Evolutionary conservation across 2,329 filamentous ascomycete genomes (phyloP).

Genomic region (Emericellopsis cladophorae): DNA sequence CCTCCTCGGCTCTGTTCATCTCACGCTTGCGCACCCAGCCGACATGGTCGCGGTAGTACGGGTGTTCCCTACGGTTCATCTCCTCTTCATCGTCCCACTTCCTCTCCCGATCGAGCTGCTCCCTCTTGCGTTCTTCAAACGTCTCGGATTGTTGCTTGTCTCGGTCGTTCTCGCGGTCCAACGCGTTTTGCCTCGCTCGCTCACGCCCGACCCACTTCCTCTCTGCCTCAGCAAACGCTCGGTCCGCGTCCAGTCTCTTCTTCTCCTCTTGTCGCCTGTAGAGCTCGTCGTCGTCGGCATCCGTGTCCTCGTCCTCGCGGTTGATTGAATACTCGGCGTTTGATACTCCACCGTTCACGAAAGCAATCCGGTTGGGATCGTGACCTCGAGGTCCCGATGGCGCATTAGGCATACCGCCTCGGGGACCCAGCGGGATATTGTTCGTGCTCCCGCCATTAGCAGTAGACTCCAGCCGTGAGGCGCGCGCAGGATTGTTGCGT

Average conservation of each 20-base stretch:
- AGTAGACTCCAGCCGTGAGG: slow-evolving; percentile 60
- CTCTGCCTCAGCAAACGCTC: slow-evolving; percentile 73
- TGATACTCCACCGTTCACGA: slow-evolving; percentile 66
- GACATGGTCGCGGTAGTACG: slow-evolving; percentile 80
- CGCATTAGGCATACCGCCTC: slow-evolving; percentile 52
- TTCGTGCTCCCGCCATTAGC: slow-evolving; percentile 53
- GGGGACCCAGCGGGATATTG: slow-evolving; percentile 24
- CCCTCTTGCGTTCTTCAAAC: slow-evolving; percentile 52
- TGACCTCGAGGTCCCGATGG: slow-evolving; percentile 55
- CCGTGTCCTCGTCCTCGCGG: slow-evolving; percentile 73
- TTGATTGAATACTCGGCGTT: slow-evolving; percentile 45
- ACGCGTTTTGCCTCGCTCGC: slow-evolving; percentile 66
- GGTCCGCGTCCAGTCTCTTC: slow-evolving; percentile 63
- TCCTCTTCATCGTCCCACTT: slow-evolving; percentile 92
- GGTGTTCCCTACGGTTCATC: slow-evolving; percentile 53
- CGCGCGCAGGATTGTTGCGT: slow-evolving; percentile 49
- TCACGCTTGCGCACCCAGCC: slow-evolving; percentile 76
- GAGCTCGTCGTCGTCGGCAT: slow-evolving; percentile 78
- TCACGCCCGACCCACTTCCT: slow-evolving; percentile 87
- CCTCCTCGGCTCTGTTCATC: slow-evolving; percentile 60
- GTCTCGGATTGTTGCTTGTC: slow-evolving; percentile 64
- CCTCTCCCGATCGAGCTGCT: slow-evolving; percentile 48
- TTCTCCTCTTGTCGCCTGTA: slow-evolving; percentile 60
- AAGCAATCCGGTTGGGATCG: slow-evolving; percentile 43
- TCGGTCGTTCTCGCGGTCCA: slow-evolving; percentile 73